Evolutionary conservation across 768 basidiomycete species (phyloP).

Genomic region (Serendipita indica): DNA sequence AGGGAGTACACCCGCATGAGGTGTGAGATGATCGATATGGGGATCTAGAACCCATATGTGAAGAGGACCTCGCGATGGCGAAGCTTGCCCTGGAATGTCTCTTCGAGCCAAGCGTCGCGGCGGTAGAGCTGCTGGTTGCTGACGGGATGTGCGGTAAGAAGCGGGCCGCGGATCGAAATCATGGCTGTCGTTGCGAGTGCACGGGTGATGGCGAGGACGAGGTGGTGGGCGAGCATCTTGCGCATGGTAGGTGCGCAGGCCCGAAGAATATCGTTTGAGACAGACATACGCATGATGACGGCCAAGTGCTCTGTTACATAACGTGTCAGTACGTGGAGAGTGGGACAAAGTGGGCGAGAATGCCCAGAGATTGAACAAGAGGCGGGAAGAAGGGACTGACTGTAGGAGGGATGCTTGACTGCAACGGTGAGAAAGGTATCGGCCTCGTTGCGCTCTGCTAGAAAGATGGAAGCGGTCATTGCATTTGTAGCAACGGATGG

Average conservation of each 20-base stretch:
- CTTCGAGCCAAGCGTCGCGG: conserved; percentile 2
- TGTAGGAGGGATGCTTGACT: not conserved
- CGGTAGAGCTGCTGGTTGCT: not conserved
- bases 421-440: not conserved
- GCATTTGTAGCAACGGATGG: not conserved
- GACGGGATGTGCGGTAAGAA: conserved; percentile 1
- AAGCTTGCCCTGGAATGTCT: conserved; percentile 5
- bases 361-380: not conserved
- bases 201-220: not conserved
- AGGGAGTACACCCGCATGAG: too few species aligned
- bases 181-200: not conserved
- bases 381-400: not conserved
- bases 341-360: not conserved
- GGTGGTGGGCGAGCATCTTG: conserved; percentile 1
- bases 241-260: not conserved
- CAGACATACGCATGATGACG: conserved; percentile 6
- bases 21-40: too few species aligned
- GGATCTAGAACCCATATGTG: not conserved
- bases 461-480: not conserved
- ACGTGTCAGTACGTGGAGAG: not conserved
- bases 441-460: conserved; percentile 2
- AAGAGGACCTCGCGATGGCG: not conserved
- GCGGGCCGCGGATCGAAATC: not conserved
- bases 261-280: conserved; percentile 4
- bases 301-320: conserved; percentile 4